phyloP scores from a whole-genome alignment of 257 asterid species.

The Schizonepeta tenuifolia region DNA sequence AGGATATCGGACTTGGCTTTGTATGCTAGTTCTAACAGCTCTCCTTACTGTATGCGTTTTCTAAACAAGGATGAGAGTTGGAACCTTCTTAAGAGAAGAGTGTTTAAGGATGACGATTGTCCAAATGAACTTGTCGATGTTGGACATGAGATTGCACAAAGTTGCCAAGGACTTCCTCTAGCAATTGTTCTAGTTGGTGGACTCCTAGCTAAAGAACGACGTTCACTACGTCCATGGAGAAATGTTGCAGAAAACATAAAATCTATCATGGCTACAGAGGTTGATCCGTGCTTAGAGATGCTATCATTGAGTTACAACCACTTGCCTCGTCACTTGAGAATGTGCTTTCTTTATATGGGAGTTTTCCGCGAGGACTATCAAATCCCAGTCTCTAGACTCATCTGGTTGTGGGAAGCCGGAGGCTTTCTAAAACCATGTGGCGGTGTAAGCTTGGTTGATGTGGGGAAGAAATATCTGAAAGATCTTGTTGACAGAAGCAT shows the following conservation, averaged over 20 bases:
- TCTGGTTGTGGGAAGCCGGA: neutral
- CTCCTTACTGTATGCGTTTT: neutral
- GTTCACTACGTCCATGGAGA: neutral
- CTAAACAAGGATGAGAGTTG: neutral
- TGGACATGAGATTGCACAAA: neutral
- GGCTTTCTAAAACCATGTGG: neutral
- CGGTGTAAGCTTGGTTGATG: neutral
- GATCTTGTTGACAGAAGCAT: neutral
- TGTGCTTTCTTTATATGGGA: neutral
- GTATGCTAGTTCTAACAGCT: constrained; percentile 1
- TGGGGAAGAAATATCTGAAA: neutral
- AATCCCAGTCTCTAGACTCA: neutral
- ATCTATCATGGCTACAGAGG: neutral
- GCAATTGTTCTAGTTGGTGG: neutral
- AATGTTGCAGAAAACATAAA: neutral
- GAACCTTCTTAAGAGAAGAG: neutral
- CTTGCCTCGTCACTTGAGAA: neutral
- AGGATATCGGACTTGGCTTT: neutral
- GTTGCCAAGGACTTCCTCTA: neutral
- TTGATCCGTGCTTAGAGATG: neutral
- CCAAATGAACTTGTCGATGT: neutral
- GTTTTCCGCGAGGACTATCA: neutral
- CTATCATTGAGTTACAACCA: neutral
- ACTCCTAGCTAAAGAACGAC: neutral
- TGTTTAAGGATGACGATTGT: neutral